These are phyloP conservation scores for Encephalitozoon romaleae DNA, from an alignment of 371 early-diverging fungal genomes.

Conservation along the genomic window DNA sequence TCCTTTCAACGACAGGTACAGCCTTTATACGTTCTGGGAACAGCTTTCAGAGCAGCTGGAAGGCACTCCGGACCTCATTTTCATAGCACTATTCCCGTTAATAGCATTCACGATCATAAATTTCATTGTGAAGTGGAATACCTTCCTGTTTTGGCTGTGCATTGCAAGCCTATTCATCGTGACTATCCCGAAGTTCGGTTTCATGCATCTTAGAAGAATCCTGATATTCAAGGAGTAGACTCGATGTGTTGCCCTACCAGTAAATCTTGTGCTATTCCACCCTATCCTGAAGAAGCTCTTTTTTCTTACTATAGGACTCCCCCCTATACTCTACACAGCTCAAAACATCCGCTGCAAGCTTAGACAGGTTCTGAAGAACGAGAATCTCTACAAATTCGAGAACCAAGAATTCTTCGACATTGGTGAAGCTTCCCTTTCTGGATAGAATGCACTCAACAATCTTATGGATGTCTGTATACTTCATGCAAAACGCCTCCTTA, in stretches of 20 bases:
- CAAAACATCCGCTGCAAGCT: slow-evolving; percentile 27
- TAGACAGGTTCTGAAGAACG: not conserved
- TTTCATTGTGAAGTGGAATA: slow-evolving; percentile 55
- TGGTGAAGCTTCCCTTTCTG: slow-evolving; percentile 21
- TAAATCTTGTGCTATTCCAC: not conserved
- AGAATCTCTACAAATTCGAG: slow-evolving; percentile 52
- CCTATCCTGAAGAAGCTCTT: slow-evolving; percentile 30
- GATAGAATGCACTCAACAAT: not conserved
- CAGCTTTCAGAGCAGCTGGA: slow-evolving; percentile 60
- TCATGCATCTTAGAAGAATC: slow-evolving; percentile 58
- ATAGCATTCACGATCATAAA: slow-evolving; percentile 53
- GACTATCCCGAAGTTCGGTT: slow-evolving; percentile 58
- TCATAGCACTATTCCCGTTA: slow-evolving; percentile 58
- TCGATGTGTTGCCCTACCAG: not conserved
- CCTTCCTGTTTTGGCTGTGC: slow-evolving; percentile 38
- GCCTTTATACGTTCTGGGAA: slow-evolving; percentile 61
- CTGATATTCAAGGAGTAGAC: slow-evolving; percentile 43
- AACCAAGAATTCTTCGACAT: slow-evolving; percentile 47
- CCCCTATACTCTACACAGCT: slow-evolving; percentile 41
- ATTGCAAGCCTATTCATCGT: slow-evolving; percentile 55
- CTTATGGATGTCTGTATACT: slow-evolving; percentile 1
- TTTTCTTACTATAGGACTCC: slow-evolving; percentile 44
- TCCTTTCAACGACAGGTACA: slow-evolving; percentile 59
- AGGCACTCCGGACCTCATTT: slow-evolving; percentile 48
- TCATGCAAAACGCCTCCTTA: not conserved